Base-by-base conservation (phyloP, 331 rosid genomes). In the Telfairia occidentalis region DNA sequence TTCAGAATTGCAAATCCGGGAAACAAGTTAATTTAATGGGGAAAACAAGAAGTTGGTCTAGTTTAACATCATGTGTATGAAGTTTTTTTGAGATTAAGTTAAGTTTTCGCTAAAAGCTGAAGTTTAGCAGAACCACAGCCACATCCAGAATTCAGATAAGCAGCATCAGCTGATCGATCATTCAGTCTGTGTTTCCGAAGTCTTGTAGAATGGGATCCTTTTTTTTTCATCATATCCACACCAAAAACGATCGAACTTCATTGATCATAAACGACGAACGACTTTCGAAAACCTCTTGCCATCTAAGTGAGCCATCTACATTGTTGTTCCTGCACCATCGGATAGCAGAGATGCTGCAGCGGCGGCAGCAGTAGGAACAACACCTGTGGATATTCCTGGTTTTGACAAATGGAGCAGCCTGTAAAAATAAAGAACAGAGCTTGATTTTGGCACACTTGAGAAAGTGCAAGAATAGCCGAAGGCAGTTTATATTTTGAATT, bases 321-420 rank as follows among this genome's bases (percentile, higher is more conserved):
- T 73, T 38, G 92, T 82, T 10, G 92, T 87, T 71, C 96, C 92
- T 38, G 94, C 97, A 60, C 95, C 96, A 78, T 94, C 96, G 0
- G 95, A 94, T 88, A 91, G 86, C 23, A 95, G 93, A 73, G 98
- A 91, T 19, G 97, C 97, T 19, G 96, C 96, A 0, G 98, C 97
- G 0, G 96, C 98, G 0, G 97, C 98, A 26, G 98, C 97, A 18
- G 97, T 91, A 59, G 98, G 90, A 83, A 94, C 97, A 79, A 89
- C 96, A 53, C 97, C 97, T 1, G 98, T 91, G 43, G 97, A 86
- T 81, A 87, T 85, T 64, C 97, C 96, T 0, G 96, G 96, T 83
- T 94, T 94, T 8, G 98, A 94, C 78, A 91, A 83, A 86, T 89
- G 98, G 57, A 91, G 89, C 76, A 94, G 97, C 92, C 98, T 94